Percentiles rank a stretch among this genome's conserved stretches.
Conservation (phyloP, 345 rosid genomes). For the Raphanus sativus region DNA sequence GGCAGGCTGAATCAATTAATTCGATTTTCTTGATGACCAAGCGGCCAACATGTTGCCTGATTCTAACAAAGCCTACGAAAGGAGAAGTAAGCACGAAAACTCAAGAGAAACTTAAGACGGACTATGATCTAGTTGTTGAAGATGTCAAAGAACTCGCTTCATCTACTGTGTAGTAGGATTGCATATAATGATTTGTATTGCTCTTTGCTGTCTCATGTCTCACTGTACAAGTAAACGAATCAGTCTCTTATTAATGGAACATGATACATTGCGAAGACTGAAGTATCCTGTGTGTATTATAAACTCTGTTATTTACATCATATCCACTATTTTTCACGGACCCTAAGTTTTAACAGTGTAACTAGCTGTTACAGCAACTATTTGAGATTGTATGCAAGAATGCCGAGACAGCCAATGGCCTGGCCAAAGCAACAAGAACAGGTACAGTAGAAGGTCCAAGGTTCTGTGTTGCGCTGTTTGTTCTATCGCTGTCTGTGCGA, state of each 20-base stretch:
- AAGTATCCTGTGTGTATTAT: constrained; percentile 10
- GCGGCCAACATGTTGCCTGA: too few species aligned
- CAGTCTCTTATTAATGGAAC: background rate
- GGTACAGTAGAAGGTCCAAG: too few species aligned
- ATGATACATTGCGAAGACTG: constrained; percentile 14
- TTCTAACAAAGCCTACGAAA: constrained; percentile 66
- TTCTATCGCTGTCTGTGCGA: constrained; percentile 46
- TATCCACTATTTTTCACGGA: background rate
- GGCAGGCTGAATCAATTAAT: too few species aligned
- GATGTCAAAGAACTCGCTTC: constrained; percentile 62
- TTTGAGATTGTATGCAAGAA: constrained; percentile 35
- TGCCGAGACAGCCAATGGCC: constrained; percentile 63
- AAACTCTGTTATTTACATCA: constrained; percentile 24
- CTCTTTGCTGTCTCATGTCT: background rate
- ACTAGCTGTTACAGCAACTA: too few species aligned
- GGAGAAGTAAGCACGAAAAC: constrained; percentile 53
- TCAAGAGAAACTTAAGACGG: constrained; percentile 62
- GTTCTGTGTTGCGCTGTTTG: too few species aligned
- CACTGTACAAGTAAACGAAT: background rate
- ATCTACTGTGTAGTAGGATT: constrained; percentile 42
- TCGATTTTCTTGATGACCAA: too few species aligned
- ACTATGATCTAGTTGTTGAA: constrained; percentile 52
- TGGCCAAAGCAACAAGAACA: too few species aligned
- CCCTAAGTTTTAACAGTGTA: background rate
- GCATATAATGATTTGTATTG: background rate